A percentile compares a stretch with the other conserved stretches of the same genome.
phyloP scores from a whole-genome alignment of 225 moss, liverwort and hornwort genomes.

The Bryoerythrophyllum caledonicum region DNA sequence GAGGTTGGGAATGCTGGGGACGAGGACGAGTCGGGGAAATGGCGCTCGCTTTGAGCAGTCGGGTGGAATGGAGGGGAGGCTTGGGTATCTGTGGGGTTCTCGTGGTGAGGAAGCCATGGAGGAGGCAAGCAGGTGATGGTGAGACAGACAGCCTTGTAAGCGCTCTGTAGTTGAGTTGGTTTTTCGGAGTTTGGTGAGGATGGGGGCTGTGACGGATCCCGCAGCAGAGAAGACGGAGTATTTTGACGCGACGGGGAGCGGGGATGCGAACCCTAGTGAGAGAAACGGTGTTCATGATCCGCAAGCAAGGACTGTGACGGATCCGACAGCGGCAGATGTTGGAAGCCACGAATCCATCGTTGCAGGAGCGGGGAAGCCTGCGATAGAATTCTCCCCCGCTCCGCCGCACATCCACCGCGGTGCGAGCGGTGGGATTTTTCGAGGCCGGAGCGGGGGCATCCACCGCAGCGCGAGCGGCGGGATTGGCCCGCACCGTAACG shows the following conservation, averaged over 20 bases:
- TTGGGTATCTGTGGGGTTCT: not conserved
- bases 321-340: not conserved
- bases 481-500: constrained; percentile 19
- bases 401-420: constrained; percentile 25
- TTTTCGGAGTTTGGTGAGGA: not conserved
- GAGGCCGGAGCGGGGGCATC: not conserved
- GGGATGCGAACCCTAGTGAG: constrained; percentile 16
- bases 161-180: not conserved
- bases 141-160: not conserved
- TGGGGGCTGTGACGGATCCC: constrained; percentile 23
- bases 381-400: constrained; percentile 32
- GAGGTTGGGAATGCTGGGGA: constrained; percentile 24
- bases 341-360: not conserved
- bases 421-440: not conserved
- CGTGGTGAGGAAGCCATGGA: not conserved
- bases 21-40: constrained; percentile 1
- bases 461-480: constrained; percentile 20
- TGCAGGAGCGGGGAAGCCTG: constrained; percentile 15
- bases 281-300: not conserved
- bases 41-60: not conserved
- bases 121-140: not conserved
- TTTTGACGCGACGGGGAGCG: not conserved
- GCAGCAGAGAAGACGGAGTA: not conserved
- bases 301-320: not conserved
- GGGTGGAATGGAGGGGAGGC: not conserved